A percentile compares a stretch with the other conserved stretches of the same genome.
phyloP scores from a whole-genome alignment of 73 alveolate genomes.

The Paramecium pentaurelia region DNA sequence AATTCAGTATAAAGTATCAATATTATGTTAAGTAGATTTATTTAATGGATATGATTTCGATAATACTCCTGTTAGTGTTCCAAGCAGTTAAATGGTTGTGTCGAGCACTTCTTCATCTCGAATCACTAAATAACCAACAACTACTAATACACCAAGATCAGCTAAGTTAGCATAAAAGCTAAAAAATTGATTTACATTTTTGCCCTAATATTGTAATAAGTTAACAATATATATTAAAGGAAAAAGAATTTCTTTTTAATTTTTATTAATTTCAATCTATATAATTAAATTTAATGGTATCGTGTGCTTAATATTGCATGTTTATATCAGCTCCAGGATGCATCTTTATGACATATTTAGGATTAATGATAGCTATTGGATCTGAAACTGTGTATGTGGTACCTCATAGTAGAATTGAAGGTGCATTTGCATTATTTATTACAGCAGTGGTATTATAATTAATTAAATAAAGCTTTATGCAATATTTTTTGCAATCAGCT shows the following conservation, averaged over 20 bases:
- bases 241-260: neutral
- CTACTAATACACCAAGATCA: neutral
- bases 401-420: conserved; percentile 20
- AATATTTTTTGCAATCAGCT: neutral
- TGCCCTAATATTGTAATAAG: neutral
- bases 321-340: conserved; percentile 44
- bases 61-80: neutral
- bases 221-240: neutral
- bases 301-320: conserved; percentile 48
- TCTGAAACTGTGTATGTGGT: neutral
- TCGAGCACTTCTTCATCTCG: neutral
- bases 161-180: neutral
- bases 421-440: conserved; percentile 28
- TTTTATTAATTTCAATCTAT: neutral
- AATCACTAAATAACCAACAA: neutral
- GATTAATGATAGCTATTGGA: conserved; percentile 4
- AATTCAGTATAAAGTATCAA: conserved; percentile 61
- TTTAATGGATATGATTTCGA: conserved; percentile 73
- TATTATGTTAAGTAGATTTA: neutral
- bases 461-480: neutral
- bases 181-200: neutral
- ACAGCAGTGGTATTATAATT: neutral
- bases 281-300: conserved; percentile 1
- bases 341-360: conserved; percentile 9
- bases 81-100: neutral